Conservation (phyloP, 257 asterid species). For the Solanum tacnaense region DNA sequence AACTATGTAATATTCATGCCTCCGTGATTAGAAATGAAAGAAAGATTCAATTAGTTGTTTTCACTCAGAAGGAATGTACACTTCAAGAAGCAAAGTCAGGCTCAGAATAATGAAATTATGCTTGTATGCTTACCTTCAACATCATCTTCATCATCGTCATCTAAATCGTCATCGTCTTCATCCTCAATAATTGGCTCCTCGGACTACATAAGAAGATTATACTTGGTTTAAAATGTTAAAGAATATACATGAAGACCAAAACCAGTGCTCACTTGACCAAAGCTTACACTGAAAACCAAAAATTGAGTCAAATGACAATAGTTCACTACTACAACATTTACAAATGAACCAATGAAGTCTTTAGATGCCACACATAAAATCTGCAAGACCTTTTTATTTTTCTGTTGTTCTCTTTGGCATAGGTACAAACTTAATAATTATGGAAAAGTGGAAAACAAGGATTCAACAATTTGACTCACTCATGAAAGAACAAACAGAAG, state of each 20-base stretch:
- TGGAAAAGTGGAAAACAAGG: not conserved
- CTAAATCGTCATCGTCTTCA: conserved; percentile 31
- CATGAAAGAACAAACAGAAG: not conserved
- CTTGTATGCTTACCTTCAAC: conserved; percentile 31
- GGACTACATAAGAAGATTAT: conserved; percentile 15
- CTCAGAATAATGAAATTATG: not conserved
- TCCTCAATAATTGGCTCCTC: conserved; percentile 51
- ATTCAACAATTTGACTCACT: not conserved
- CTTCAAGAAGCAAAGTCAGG: not conserved
- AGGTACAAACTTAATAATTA: not conserved
- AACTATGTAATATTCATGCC: not conserved
- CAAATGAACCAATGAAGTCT: not conserved
- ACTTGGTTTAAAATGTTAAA: not conserved
- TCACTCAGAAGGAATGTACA: not conserved
- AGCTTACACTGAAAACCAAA: not conserved
- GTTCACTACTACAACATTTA: not conserved
- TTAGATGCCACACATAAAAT: not conserved
- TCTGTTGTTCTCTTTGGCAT: not conserved
- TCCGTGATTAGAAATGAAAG: not conserved
- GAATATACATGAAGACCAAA: not conserved
- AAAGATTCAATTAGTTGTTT: not conserved
- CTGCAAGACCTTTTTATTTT: not conserved
- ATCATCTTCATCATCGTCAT: conserved; percentile 49
- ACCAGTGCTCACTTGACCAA: not conserved
- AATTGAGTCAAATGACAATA: not conserved